These are phyloP conservation scores for Solanum pinnatisectum DNA, from an alignment of 257 asterid species.

Conservation along the genomic window DNA sequence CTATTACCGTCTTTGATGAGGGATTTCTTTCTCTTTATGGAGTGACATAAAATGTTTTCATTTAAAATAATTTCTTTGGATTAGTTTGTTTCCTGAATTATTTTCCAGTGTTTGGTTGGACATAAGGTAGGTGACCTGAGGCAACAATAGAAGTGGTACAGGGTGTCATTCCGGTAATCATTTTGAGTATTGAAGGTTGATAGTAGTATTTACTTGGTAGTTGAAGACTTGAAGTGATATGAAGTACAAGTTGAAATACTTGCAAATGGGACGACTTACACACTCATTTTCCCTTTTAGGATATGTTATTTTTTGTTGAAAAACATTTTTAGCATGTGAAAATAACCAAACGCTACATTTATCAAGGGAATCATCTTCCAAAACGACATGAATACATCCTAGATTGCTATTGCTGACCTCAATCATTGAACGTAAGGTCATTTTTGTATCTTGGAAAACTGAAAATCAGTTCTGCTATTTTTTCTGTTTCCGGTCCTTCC, in stretches of 20 bases:
- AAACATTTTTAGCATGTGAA: not conserved
- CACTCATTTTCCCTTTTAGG: not conserved
- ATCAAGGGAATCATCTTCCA: not conserved
- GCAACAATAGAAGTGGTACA: not conserved
- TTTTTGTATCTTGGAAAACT: not conserved
- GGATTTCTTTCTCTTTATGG: not conserved
- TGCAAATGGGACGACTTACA: not conserved
- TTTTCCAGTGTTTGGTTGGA: not conserved
- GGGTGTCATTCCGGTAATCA: not conserved
- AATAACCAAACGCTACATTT: not conserved
- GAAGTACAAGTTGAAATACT: not conserved
- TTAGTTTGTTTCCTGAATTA: not conserved
- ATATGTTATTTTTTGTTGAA: not conserved
- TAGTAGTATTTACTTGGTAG: not conserved
- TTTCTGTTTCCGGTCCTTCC: not conserved
- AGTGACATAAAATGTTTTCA: not conserved
- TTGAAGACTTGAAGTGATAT: not conserved
- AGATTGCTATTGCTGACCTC: not conserved
- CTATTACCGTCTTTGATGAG: not conserved
- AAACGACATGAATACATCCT: not conserved
- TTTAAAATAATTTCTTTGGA: not conserved
- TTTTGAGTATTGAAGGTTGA: not conserved
- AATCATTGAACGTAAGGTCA: not conserved
- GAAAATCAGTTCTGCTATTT: not conserved
- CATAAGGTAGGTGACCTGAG: not conserved